These are phyloP conservation scores for Umbellularia californica DNA, from an alignment of 164 flowering plant genomes.

Conservation along the genomic window DNA sequence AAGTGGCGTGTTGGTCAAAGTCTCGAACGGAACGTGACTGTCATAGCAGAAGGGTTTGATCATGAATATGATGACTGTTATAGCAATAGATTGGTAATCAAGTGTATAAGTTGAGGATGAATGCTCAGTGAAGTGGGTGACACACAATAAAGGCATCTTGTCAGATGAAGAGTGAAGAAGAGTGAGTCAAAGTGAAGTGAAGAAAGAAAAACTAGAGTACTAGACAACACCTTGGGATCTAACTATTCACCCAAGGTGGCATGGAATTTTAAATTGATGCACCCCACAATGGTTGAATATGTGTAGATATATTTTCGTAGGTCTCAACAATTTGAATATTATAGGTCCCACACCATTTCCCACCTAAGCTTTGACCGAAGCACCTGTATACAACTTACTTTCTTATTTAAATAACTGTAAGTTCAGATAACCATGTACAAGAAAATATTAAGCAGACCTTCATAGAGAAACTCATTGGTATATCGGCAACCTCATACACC, in stretches of 20 bases:
- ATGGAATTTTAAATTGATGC: background rate
- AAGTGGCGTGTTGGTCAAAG: conserved; percentile 84
- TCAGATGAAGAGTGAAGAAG: background rate
- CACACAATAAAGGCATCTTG: background rate
- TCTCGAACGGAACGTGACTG: conserved; percentile 90
- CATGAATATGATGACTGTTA: background rate
- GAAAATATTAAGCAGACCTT: too few species aligned
- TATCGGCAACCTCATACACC: too few species aligned
- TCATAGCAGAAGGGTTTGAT: background rate
- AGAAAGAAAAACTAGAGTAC: background rate
- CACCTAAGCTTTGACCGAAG: background rate
- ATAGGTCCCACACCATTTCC: background rate
- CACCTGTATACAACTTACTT: too few species aligned
- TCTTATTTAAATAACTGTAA: too few species aligned
- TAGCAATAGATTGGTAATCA: background rate
- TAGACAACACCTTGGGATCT: background rate
- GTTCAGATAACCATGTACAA: too few species aligned
- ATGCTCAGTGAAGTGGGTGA: background rate
- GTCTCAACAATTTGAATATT: background rate
- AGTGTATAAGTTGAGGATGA: background rate
- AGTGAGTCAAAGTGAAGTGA: background rate
- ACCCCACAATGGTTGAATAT: too few species aligned
- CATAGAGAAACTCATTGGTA: too few species aligned
- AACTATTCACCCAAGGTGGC: background rate
- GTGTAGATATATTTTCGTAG: too few species aligned